Conservation (phyloP, 495 filamentous ascomycete genomes). For the Aspergillus sclerotioniger region DNA sequence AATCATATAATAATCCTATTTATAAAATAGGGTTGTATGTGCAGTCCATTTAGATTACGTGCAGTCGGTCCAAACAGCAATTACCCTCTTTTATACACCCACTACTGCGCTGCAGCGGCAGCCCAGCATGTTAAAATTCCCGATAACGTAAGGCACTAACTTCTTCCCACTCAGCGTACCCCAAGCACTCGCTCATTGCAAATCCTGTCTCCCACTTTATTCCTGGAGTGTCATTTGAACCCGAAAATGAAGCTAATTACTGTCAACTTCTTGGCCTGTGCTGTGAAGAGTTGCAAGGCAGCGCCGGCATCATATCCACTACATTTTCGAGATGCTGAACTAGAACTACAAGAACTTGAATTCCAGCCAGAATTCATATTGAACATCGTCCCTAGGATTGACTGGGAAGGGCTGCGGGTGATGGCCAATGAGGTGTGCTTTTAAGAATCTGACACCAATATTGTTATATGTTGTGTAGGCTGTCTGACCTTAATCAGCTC, state of each 20-base stretch:
- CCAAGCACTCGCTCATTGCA: too few relatives aligned
- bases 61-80: too few relatives aligned
- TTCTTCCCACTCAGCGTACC: too few relatives aligned
- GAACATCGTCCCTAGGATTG: conserved; percentile 82
- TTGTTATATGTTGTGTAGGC: background rate
- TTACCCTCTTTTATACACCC: too few relatives aligned
- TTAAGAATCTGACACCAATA: background rate
- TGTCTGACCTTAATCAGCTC: conserved; percentile 43
- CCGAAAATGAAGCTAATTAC: conserved; percentile 84
- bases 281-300: conserved; percentile 87
- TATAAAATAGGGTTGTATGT: too few relatives aligned
- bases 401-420: conserved; percentile 75
- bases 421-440: conserved; percentile 73
- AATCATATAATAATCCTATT: too few relatives aligned
- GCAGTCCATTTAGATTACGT: too few relatives aligned
- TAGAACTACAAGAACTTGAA: conserved; percentile 76
- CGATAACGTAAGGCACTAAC: too few relatives aligned
- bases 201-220: too few relatives aligned
- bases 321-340: conserved; percentile 86
- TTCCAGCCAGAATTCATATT: conserved; percentile 73
- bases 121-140: too few relatives aligned
- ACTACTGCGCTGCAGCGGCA: too few relatives aligned
- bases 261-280: conserved; percentile 95
- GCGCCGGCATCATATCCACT: conserved; percentile 75
- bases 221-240: too few relatives aligned